Evolutionary conservation across 257 asterid species (phyloP), one percentile per base, ranked within the genome.

Genomic region (Gentiana macrophylla): DNA sequence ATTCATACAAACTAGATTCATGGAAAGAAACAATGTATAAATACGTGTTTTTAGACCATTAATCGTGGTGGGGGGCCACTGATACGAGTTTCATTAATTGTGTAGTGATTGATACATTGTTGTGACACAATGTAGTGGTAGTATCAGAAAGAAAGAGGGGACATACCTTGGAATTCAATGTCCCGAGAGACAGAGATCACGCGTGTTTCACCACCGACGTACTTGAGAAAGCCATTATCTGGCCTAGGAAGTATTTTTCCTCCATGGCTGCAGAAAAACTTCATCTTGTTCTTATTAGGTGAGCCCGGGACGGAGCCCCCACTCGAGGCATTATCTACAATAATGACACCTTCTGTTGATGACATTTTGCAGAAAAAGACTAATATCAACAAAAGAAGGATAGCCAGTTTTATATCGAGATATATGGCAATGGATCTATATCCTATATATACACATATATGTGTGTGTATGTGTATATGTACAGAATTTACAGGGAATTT

Each of bases 171-270:
- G 70, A 79, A 81, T 59, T 77, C 63, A 44, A 84, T 79, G 48
- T 83, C 80, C 10, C 73, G 64, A 32, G 81, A 72, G 34, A 80
- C 84, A 2, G 94, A 79, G 47, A 86, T 77, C 53, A 89, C 80
- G 5, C 97, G 91, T 38, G 97, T 89, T 73, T 89, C 94, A 5
- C 97, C 95, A n/a, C 97, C 97, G 3, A 81, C 80, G 32, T 89
- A 89, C 61, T 84, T 86, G 67, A 86, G 95, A 45, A 75, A 81
- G 65, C 84, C 81, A 61, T 86, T 86, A 57, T 72, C 37, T 3
- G 88, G 93, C 56, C 86, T 76, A 37, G 93, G 95, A 45, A 90
- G 84, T 71, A 90, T 86, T 69, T 69, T 84, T 24, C 97, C 97
- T 51, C 95, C 94, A 58, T 86, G 94, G 74, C 95, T 84, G 63